phyloP scores from a whole-genome alignment of 129 eudicot species.

The Tanacetum coccineum region DNA sequence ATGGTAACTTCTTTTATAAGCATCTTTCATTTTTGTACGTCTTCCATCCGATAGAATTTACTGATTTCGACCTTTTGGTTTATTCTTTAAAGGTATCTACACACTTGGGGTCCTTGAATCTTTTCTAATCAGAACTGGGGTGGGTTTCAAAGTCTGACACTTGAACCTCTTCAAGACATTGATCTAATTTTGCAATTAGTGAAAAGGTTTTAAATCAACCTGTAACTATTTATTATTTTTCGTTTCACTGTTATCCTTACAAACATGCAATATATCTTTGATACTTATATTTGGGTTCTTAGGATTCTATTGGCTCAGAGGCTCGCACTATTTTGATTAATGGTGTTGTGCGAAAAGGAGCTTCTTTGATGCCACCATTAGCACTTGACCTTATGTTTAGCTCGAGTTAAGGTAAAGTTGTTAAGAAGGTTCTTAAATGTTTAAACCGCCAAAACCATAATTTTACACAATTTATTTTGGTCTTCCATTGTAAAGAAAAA shows the following conservation, averaged over 20 bases:
- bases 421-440: too few relatives aligned
- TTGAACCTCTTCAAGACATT: slow-evolving; percentile 55
- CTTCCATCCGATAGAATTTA: too few relatives aligned
- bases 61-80: too few relatives aligned
- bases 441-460: too few relatives aligned
- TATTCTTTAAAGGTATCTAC: too few relatives aligned
- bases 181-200: slow-evolving; percentile 71
- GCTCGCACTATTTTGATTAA: slow-evolving; percentile 73
- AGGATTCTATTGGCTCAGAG: slow-evolving; percentile 80
- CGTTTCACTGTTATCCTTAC: neutral
- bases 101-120: too few relatives aligned
- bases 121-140: too few relatives aligned
- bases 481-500: too few relatives aligned
- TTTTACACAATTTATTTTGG: neutral
- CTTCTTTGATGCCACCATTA: slow-evolving; percentile 77
- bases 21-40: too few relatives aligned
- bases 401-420: slow-evolving; percentile 60
- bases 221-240: neutral
- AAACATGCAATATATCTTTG: neutral
- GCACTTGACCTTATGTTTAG: slow-evolving; percentile 65
- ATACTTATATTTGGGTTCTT: too few relatives aligned
- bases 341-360: slow-evolving; percentile 87
- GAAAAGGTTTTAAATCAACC: slow-evolving; percentile 54
- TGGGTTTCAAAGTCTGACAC: too few relatives aligned
- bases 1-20: too few relatives aligned